These are phyloP conservation scores for Gonium pectorale DNA, from an alignment of 139 green algal genomes.

Conservation along the genomic window DNA sequence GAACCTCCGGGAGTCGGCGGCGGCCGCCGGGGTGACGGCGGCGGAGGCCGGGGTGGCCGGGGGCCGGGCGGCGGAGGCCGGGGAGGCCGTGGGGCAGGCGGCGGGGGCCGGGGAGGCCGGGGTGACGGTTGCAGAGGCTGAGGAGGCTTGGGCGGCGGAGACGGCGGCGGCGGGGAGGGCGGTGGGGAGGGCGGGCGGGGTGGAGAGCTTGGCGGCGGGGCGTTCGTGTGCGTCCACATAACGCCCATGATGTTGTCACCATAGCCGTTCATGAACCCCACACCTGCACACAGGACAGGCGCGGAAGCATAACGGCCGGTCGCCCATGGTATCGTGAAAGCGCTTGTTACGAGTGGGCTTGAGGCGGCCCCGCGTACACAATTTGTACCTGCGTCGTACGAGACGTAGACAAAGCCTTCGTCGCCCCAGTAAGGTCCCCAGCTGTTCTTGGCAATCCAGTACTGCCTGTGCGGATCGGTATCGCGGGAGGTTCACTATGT, in stretches of 20 bases:
- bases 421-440: constrained; percentile 93
- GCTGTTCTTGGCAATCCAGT: constrained; percentile 96
- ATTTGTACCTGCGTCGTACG: constrained; percentile 16
- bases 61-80: not conserved
- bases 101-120: not conserved
- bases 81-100: not conserved
- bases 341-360: too few relatives aligned
- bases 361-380: too few relatives aligned
- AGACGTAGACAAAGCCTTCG: constrained; percentile 79
- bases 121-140: not conserved
- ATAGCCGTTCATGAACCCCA: constrained; percentile 12
- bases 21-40: not conserved
- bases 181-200: not conserved
- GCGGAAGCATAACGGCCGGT: too few relatives aligned
- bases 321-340: too few relatives aligned
- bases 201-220: not conserved
- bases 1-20: too few relatives aligned
- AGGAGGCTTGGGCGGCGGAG: not conserved
- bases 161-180: not conserved
- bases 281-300: too few relatives aligned
- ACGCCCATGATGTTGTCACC: constrained; percentile 22
- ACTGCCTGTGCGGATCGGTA: constrained; percentile 69
- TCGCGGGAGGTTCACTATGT: too few relatives aligned
- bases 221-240: too few relatives aligned
- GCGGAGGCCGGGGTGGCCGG: not conserved